Conservation (phyloP, 1,284 basidiomycete species). For the Cryptococcus jaspeensis region DNA sequence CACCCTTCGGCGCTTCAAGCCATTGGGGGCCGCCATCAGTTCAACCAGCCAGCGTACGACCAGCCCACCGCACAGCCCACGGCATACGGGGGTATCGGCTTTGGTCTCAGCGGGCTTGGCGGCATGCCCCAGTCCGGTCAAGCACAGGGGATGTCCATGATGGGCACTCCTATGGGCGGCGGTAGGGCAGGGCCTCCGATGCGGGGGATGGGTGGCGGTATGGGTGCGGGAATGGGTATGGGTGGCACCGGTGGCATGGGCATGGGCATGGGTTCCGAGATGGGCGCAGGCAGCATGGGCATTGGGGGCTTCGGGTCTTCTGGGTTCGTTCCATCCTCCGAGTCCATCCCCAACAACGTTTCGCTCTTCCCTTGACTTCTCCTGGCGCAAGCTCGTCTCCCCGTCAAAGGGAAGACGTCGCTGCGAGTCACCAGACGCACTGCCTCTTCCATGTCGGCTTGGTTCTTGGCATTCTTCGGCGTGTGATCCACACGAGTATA, state of each 20-base stretch:
- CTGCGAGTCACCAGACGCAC: background rate
- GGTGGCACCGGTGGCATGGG: constrained; percentile 6
- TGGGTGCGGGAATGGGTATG: constrained; percentile 11
- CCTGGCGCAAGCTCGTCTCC: background rate
- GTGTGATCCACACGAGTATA: background rate
- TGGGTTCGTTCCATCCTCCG: constrained; percentile 9
- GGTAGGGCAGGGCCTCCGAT: constrained; percentile 4
- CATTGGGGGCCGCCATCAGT: constrained; percentile 8
- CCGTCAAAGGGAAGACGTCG: background rate
- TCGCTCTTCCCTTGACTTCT: background rate
- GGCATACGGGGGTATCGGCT: constrained; percentile 35
- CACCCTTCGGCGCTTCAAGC: constrained; percentile 12
- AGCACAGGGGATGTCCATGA: constrained; percentile 3
- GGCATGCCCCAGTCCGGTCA: background rate
- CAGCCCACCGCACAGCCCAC: constrained; percentile 19
- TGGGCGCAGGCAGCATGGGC: background rate
- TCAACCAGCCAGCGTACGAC: constrained; percentile 8
- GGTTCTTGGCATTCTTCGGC: background rate
- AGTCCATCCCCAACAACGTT: too few species aligned
- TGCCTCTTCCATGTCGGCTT: background rate
- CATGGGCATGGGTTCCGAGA: constrained; percentile 4
- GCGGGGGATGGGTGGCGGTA: constrained; percentile 7
- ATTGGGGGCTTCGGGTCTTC: constrained; percentile 9
- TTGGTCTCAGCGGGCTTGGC: constrained; percentile 24
- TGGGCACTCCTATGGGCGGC: constrained; percentile 1